Percentiles rank a stretch among this genome's conserved stretches.
Conservation (phyloP, 768 basidiomycete species). For the Clavulina sp. region DNA sequence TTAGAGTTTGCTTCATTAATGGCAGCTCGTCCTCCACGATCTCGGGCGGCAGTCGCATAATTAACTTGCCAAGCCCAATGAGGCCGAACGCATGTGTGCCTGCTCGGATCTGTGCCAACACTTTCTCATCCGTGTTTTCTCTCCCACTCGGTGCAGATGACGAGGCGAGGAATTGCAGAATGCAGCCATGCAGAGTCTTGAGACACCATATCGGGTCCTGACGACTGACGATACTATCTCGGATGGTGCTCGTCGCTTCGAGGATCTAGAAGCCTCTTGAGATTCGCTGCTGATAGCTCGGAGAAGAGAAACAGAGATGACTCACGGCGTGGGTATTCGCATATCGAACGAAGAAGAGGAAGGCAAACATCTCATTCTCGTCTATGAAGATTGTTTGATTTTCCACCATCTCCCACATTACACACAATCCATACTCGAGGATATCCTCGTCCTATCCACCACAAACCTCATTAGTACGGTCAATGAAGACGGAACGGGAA, state of each 20-base stretch:
- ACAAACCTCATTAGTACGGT: not conserved
- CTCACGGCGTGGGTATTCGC: conserved; percentile 54
- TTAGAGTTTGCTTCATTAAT: conserved; percentile 50
- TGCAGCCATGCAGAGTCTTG: conserved; percentile 60
- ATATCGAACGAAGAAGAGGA: conserved; percentile 54
- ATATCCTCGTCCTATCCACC: conserved; percentile 36
- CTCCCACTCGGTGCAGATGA: conserved; percentile 20
- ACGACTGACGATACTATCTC: conserved; percentile 50
- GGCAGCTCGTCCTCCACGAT: conserved; percentile 80
- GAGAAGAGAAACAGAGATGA: conserved; percentile 9
- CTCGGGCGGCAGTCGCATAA: conserved; percentile 61
- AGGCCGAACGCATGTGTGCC: conserved; percentile 67
- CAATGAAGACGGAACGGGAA: not conserved
- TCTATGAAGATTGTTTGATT: conserved; percentile 53
- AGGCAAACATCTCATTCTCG: conserved; percentile 58
- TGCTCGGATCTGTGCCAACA: conserved; percentile 37
- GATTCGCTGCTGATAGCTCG: conserved; percentile 2
- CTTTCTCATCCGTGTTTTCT: conserved; percentile 9
- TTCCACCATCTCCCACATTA: conserved; percentile 70
- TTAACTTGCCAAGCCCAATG: conserved; percentile 68
- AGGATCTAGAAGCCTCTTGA: conserved; percentile 36
- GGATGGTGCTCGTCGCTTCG: conserved; percentile 67
- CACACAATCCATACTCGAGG: conserved; percentile 62
- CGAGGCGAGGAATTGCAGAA: conserved; percentile 46
- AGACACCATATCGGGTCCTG: conserved; percentile 74